A percentile compares a stretch with the other conserved stretches of the same genome.
Conservation (phyloP, 768 basidiomycete genomes). For the Clitopilus passeckerianus region DNA sequence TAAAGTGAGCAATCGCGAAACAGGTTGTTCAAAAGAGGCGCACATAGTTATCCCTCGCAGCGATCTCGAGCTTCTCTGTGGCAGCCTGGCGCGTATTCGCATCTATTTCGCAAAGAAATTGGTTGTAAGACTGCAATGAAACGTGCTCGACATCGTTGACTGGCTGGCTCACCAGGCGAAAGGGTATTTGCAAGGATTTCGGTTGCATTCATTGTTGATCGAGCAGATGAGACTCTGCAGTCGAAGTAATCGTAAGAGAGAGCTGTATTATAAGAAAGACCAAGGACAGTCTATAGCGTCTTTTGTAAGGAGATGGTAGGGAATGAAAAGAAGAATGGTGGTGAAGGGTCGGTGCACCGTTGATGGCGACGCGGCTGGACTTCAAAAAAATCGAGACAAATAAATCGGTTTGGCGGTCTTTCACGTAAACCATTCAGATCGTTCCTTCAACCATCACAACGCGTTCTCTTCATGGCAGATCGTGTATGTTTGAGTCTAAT, state of each 20-base stretch:
- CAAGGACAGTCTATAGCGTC: not conserved
- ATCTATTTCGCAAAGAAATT: conserved; percentile 45
- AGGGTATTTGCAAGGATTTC: conserved; percentile 91
- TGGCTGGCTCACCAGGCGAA: conserved; percentile 66
- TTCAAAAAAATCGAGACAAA: conserved; percentile 1
- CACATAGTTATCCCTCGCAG: conserved; percentile 87
- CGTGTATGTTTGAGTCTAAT: conserved; percentile 39
- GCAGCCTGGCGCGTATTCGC: conserved; percentile 88
- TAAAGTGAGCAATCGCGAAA: conserved; percentile 7
- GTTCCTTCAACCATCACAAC: conserved; percentile 4
- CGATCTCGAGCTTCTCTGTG: conserved; percentile 82
- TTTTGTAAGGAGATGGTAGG: not conserved
- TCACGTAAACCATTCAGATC: not conserved
- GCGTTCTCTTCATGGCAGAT: conserved; percentile 45
- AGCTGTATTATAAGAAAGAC: not conserved
- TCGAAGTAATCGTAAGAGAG: conserved; percentile 11
- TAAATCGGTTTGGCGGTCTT: not conserved
- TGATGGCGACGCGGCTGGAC: not conserved
- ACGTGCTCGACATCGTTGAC: conserved; percentile 24
- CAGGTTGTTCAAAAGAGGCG: conserved; percentile 25
- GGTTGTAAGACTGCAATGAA: conserved; percentile 11
- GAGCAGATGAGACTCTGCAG: conserved; percentile 3
- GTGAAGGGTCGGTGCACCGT: not conserved
- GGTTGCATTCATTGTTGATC: conserved; percentile 78
- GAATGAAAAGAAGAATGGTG: not conserved